Conservation (phyloP, 2,329 filamentous ascomycete genomes). For the Sporothrix globosa region DNA sequence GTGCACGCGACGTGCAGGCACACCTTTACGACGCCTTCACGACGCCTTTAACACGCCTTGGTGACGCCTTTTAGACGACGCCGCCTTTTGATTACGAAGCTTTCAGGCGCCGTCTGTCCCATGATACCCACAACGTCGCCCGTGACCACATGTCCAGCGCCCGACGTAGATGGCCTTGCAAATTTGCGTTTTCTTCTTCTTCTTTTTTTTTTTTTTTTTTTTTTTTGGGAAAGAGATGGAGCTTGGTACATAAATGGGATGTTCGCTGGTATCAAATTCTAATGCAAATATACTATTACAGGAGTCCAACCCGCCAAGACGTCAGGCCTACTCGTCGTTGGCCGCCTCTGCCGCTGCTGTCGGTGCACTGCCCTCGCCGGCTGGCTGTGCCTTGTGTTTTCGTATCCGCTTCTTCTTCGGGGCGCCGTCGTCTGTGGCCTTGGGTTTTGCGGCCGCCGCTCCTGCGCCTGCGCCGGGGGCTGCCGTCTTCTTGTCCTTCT, state of each 20-base stretch:
- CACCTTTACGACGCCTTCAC: too few relatives aligned
- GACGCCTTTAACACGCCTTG: not conserved
- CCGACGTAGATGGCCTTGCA: not conserved
- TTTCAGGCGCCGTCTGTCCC: not conserved
- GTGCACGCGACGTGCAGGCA: conserved; percentile 19
- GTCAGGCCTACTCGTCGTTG: not conserved
- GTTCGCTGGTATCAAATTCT: conserved; percentile 24
- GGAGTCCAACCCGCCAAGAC: not conserved
- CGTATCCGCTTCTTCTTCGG: conserved; percentile 39
- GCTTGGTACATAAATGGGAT: not conserved
- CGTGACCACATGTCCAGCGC: conserved; percentile 12
- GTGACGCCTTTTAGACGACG: not conserved
- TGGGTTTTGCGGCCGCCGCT: conserved; percentile 10
- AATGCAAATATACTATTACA: conserved; percentile 17
- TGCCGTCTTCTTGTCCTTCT: conserved; percentile 39
- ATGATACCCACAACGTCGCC: conserved; percentile 17
- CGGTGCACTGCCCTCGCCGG: not conserved
- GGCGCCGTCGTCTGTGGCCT: conserved; percentile 22
- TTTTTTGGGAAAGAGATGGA: not conserved
- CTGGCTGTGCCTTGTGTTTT: conserved; percentile 36
- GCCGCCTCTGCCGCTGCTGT: conserved; percentile 4
- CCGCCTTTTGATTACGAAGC: not conserved
- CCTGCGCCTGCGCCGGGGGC: not conserved
- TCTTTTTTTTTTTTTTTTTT: not conserved
- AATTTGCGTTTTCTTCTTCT: not conserved